Base-by-base conservation (phyloP, 805 yeast species). In the Zygotorulaspora danielsina region DNA sequence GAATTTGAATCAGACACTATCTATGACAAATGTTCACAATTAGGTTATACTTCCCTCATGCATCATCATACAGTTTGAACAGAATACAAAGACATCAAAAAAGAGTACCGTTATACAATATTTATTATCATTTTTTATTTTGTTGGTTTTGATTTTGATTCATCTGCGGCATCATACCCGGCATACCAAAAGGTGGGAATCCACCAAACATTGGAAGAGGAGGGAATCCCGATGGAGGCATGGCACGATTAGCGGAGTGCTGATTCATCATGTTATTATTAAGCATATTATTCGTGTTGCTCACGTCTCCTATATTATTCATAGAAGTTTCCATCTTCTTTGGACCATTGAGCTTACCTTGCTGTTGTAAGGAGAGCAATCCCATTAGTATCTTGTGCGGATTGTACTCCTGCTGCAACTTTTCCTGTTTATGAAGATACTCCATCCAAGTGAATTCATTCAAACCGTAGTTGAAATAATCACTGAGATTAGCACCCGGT, bases 401-500 rank as follows among this genome's bases (percentile, higher is more conserved):
- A 44, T 85, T 84, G 65, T 79, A 89, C 44, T 84, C 89, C 5
- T 81, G 80, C 39, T 93, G 73, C 34, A 82, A 55, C 49, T 78
- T 80, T 60, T 89, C 96, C 57, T 89, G 96, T 60, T 86, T 87
- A 29, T 80, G 71, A 51, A 96, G 80, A 64, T 93, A 93, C 17
- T 89, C 87, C 39, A 84, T 79, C 99, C 99, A 93, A 11, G 97
- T 84, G 49, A 84, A 75, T 66, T 93, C 99, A 59, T 93, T 95
- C 58, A 93, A 93, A 1, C 98, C 98, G 56, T 79, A 93, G 65
- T 93, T 93, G 71, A 93, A 93, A 63, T 88, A 94, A 62, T 93
- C 97, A 6, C 95, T 76, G 28, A 86, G 66, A 64, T 93, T 97
- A 3, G 96, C 95, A 26, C 97, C 98, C 1, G 97, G 97, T 48